phyloP scores from a whole-genome alignment of 1,284 basidiomycete genomes.

The Farysia itapuensis region DNA sequence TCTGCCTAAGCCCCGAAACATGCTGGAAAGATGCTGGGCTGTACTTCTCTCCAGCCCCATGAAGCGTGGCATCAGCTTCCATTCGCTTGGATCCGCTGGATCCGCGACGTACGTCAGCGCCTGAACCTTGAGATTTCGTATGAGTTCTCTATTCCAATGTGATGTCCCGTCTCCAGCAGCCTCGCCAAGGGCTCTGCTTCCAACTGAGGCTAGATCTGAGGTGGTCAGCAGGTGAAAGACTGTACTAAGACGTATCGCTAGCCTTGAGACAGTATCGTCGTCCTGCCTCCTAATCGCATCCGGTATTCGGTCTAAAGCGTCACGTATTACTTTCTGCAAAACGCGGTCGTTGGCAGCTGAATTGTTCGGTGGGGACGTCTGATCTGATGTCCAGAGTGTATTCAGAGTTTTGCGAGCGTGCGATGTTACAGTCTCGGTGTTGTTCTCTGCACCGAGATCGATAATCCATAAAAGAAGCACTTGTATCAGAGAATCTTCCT shows the following conservation, averaged over 20 bases:
- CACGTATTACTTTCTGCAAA: background rate
- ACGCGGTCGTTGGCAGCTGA: background rate
- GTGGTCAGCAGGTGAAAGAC: conserved; percentile 2
- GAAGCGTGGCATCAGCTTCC: background rate
- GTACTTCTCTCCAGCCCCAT: background rate
- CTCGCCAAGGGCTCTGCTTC: no score
- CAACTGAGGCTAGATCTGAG: no score
- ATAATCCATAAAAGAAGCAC: conserved; percentile 22
- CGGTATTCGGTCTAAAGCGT: conserved; percentile 1
- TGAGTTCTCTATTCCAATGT: no score
- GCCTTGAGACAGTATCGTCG: conserved; percentile 11
- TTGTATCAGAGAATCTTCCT: background rate
- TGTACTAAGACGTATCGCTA: conserved; percentile 10
- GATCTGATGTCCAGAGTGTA: conserved; percentile 2
- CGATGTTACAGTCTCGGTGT: background rate
- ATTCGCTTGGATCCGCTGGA: no score
- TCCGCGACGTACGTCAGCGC: no score
- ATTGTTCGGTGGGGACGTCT: no score
- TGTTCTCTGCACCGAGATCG: conserved; percentile 12
- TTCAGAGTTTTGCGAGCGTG: background rate
- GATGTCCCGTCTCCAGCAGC: no score
- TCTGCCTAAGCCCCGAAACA: background rate
- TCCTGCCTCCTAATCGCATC: conserved; percentile 4
- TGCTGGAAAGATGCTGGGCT: background rate
- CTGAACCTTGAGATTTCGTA: no score